Base-by-base conservation (phyloP, 2,329 filamentous ascomycete species). In the Neopestalotiopsis rosae region DNA sequence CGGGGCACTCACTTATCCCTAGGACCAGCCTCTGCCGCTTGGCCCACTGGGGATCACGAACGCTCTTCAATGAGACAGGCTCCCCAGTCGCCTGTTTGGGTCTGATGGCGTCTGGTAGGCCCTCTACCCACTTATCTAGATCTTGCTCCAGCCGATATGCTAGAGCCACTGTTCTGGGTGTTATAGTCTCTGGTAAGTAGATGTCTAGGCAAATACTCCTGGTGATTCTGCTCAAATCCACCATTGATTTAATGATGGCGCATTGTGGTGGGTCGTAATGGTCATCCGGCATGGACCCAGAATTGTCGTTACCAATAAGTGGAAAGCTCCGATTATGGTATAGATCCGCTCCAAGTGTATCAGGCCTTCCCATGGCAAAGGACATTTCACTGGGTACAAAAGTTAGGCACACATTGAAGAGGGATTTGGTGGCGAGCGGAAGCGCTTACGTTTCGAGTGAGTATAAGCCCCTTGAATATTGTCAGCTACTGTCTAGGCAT, bases 331-430 rank as follows among this genome's bases (percentile, higher is more conserved):
- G 80, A 65, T 85, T 86, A 68, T 86, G 84, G 67, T 84, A 86
- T 67, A 83, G 76, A 40, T 86, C 84, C 68, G 83, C 79, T 28
- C 84, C 84, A 2, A 86, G 77, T 2, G 83, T 84, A 67, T 86
- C 83, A 0, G 84, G 84, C 30, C 84, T 77, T 1, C 84, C 84
- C 67, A 85, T 79, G 1, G 83, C 81, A 69, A 86, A 85, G 56
- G 82, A 83, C 75, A 85, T 80, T 74, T 85, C 82, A 68, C 82
- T 84, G 30, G 14, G 3, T 13, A 10, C 5, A 9, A n/a, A n/a
- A 68, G 28, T 61, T 64, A 12, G 57, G n/a, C n/a, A 57, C n/a
- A 3, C n/a, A 3, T 49, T 4, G 14, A 28, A 28, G 24, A 28
- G 24, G n/a, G 1, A 17, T 20, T n/a, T 2, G 1, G 20, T 30